These are phyloP conservation scores for Cladorrhinum samala DNA, from an alignment of 495 filamentous ascomycete genomes.

Conservation along the genomic window DNA sequence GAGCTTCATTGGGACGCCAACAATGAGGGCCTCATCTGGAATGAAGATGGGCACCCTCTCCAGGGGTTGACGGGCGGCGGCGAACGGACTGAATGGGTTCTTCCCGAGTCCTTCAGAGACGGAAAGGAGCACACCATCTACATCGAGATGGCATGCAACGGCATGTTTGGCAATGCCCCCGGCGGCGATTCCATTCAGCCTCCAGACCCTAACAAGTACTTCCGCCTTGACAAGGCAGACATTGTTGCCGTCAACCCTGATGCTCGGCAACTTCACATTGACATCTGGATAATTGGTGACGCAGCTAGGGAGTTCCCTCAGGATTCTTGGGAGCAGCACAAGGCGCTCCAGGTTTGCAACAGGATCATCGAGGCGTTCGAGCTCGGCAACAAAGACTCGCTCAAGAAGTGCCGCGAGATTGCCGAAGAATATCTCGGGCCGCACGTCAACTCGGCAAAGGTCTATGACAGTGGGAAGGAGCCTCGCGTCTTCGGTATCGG, in stretches of 20 bases:
- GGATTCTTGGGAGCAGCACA: conserved; percentile 79
- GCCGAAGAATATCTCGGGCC: conserved; percentile 76
- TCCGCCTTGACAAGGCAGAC: conserved; percentile 67
- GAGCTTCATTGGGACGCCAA: conserved; percentile 95
- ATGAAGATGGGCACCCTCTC: conserved; percentile 76
- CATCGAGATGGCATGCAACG: conserved; percentile 97
- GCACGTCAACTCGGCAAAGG: conserved; percentile 71
- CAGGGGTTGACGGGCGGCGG: conserved; percentile 92
- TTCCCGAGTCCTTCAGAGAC: conserved; percentile 73
- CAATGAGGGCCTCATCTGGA: conserved; percentile 89
- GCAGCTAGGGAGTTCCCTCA: conserved; percentile 73
- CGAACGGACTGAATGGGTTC: conserved; percentile 83
- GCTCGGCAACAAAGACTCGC: conserved; percentile 67
- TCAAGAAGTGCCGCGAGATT: conserved; percentile 72
- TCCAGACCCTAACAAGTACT: conserved; percentile 75
- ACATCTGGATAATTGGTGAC: conserved; percentile 94
- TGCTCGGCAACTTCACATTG: conserved; percentile 75
- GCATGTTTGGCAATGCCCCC: conserved; percentile 92
- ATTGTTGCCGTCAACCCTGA: conserved; percentile 85
- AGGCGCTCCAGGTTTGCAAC: conserved; percentile 76
- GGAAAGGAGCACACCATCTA: conserved; percentile 85
- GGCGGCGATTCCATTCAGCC: conserved; percentile 86
- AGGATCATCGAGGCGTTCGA: conserved; percentile 86
- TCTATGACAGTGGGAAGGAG: conserved; percentile 69
- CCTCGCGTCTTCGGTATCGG: conserved; percentile 83